phyloP scores from a whole-genome alignment of 2,329 filamentous ascomycete genomes.

The Rhynchosporium graminicola region DNA sequence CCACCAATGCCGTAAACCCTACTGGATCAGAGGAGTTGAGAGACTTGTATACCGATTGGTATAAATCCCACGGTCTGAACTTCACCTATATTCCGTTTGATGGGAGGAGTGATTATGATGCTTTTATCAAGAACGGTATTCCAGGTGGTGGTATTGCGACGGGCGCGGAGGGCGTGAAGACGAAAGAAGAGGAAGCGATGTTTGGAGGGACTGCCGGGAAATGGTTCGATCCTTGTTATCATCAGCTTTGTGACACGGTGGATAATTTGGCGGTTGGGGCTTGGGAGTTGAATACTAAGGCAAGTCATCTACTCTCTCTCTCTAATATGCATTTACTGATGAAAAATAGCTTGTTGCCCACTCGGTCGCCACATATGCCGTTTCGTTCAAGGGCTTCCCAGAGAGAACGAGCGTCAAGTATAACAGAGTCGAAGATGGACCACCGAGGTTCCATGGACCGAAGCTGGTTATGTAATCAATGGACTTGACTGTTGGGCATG shows the following conservation, averaged over 20 bases:
- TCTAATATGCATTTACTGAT: slow-evolving; percentile 30
- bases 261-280: slow-evolving; percentile 59
- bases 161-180: slow-evolving; percentile 77
- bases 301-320: slow-evolving; percentile 38
- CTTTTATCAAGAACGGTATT: slow-evolving; percentile 72
- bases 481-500: no score
- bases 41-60: slow-evolving; percentile 68
- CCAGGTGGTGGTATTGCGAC: slow-evolving; percentile 76
- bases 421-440: slow-evolving; percentile 39
- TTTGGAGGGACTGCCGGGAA: slow-evolving; percentile 72
- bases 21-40: slow-evolving; percentile 69
- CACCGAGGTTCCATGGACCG: slow-evolving; percentile 49
- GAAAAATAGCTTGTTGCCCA: slow-evolving; percentile 63
- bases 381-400: slow-evolving; percentile 66
- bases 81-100: slow-evolving; percentile 75
- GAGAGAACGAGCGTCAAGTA: slow-evolving; percentile 46
- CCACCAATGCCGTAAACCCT: slow-evolving; percentile 70
- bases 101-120: slow-evolving; percentile 77
- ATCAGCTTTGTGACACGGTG: slow-evolving; percentile 62
- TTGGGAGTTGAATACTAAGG: slow-evolving; percentile 62
- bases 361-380: slow-evolving; percentile 69
- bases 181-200: slow-evolving; percentile 59
- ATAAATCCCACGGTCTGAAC: slow-evolving; percentile 59
- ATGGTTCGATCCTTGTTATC: slow-evolving; percentile 61
- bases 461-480: slow-evolving; percentile 48